phyloP scores from a whole-genome alignment of 2,329 filamentous ascomycete species.

The Lecanicillium sp. region DNA sequence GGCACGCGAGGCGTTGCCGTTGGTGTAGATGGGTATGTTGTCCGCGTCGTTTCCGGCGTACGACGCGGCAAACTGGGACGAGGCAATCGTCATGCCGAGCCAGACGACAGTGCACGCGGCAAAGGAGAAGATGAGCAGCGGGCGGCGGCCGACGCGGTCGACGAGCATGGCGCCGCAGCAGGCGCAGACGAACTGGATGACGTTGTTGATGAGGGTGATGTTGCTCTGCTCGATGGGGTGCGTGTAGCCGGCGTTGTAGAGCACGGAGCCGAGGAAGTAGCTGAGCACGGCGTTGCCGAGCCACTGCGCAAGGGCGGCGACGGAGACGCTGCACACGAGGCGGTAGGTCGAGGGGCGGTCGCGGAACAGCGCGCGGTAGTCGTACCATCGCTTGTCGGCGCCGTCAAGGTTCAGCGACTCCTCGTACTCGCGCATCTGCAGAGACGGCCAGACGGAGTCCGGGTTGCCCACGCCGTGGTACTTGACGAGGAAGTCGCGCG shows the following conservation, averaged over 20 bases:
- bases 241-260: slow-evolving; percentile 40
- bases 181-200: slow-evolving; percentile 37
- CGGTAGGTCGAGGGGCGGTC: slow-evolving; percentile 35
- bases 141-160: slow-evolving; percentile 42
- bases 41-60: slow-evolving; percentile 23
- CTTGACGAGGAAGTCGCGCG: slow-evolving; percentile 27
- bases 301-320: slow-evolving; percentile 38
- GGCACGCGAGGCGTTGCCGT: slow-evolving; percentile 34
- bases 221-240: slow-evolving; percentile 34
- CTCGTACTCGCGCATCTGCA: slow-evolving; percentile 39
- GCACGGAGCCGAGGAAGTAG: slow-evolving; percentile 42
- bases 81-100: slow-evolving; percentile 44
- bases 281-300: slow-evolving; percentile 32
- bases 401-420: slow-evolving; percentile 38
- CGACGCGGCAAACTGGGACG: slow-evolving; percentile 31
- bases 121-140: slow-evolving; percentile 46
- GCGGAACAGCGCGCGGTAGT: slow-evolving; percentile 40
- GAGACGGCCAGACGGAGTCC: slow-evolving; percentile 26
- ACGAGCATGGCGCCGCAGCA: slow-evolving; percentile 25
- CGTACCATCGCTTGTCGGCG: slow-evolving; percentile 43
- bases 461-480: slow-evolving; percentile 40
- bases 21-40: slow-evolving; percentile 22
- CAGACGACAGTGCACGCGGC: slow-evolving; percentile 43
- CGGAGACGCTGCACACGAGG: slow-evolving; percentile 35
- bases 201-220: slow-evolving; percentile 40